Evolutionary conservation across 495 filamentous ascomycete species (phyloP).

Genomic region (Penicillium angulare): DNA sequence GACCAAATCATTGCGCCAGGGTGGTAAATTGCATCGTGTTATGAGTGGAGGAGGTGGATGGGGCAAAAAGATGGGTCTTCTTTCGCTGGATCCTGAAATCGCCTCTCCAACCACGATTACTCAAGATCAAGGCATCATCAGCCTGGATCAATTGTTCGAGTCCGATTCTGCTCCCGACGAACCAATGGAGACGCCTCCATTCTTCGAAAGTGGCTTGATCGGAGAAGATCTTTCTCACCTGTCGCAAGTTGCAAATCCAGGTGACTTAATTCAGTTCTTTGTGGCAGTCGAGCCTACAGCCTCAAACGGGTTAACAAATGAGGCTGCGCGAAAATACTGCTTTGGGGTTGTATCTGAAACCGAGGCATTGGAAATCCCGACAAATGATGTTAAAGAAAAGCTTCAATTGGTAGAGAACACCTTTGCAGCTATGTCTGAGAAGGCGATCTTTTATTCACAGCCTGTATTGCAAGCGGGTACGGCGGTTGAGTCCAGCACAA

Average conservation of each 20-base stretch:
- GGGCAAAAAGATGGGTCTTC: conserved; percentile 79
- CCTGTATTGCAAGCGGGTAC: conserved; percentile 15
- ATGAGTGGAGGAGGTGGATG: conserved; percentile 90
- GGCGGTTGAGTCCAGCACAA: conserved; percentile 26
- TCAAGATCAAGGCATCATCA: conserved; percentile 11
- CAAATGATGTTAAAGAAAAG: background rate
- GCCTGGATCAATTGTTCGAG: conserved; percentile 25
- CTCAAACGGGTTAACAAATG: background rate
- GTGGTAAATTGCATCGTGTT: conserved; percentile 61
- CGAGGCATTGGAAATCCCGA: conserved; percentile 12
- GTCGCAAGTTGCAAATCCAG: conserved; percentile 45
- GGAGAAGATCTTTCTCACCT: conserved; percentile 38
- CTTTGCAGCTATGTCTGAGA: conserved; percentile 52
- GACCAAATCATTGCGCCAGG: conserved; percentile 27
- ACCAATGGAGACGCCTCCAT: conserved; percentile 13
- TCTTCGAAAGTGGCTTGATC: conserved; percentile 21
- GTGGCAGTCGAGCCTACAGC: conserved; percentile 13
- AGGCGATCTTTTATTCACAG: conserved; percentile 45
- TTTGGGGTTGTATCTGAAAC: conserved; percentile 2
- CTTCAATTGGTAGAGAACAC: conserved; percentile 1
- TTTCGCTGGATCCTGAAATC: conserved; percentile 76
- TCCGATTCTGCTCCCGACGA: conserved; percentile 7
- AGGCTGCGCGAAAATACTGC: background rate
- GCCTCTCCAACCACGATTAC: conserved; percentile 25
- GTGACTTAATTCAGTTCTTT: conserved; percentile 52